These are phyloP conservation scores for Sphaerosporella brunnea DNA, from an alignment of 495 filamentous ascomycete species.

Conservation along the genomic window DNA sequence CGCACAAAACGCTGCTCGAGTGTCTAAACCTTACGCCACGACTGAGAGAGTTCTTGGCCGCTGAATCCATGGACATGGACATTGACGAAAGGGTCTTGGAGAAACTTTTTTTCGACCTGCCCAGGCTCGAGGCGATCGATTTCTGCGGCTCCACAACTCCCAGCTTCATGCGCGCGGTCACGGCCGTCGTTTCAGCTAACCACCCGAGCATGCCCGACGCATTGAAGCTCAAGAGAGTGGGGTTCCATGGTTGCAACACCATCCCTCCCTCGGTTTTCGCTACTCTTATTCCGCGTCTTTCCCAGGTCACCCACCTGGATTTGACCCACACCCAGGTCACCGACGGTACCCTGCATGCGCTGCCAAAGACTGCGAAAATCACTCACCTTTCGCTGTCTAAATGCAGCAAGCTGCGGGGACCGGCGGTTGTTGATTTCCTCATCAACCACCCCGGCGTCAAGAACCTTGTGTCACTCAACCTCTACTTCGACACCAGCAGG, in stretches of 20 bases:
- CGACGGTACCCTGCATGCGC: conserved; percentile 49
- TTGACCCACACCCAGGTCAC: conserved; percentile 64
- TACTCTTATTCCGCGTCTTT: conserved; percentile 48
- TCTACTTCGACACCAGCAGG: conserved; percentile 54
- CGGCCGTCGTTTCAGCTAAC: conserved; percentile 29
- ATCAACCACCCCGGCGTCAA: conserved; percentile 52
- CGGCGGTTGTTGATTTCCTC: conserved; percentile 52
- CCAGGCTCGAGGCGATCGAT: conserved; percentile 52
- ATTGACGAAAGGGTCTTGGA: conserved; percentile 47
- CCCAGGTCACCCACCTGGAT: conserved; percentile 61
- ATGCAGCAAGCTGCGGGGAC: conserved; percentile 52
- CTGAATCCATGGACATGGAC: conserved; percentile 73
- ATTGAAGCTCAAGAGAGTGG: conserved; percentile 49
- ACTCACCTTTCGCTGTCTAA: conserved; percentile 68
- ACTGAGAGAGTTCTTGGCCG: conserved; percentile 62
- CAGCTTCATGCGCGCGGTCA: conserved; percentile 47
- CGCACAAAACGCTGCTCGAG: conserved; percentile 52
- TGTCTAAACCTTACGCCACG: conserved; percentile 61
- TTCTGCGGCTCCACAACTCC: conserved; percentile 64
- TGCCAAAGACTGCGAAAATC: conserved; percentile 52
- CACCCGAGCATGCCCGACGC: conserved; percentile 28
- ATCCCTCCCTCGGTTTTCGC: conserved; percentile 52
- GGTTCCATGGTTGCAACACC: conserved; percentile 66
- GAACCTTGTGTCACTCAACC: conserved; percentile 54
- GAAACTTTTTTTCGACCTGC: conserved; percentile 51